These are phyloP conservation scores for Clitopilus passeckerianus DNA, from an alignment of 768 basidiomycete species.

Conservation along the genomic window DNA sequence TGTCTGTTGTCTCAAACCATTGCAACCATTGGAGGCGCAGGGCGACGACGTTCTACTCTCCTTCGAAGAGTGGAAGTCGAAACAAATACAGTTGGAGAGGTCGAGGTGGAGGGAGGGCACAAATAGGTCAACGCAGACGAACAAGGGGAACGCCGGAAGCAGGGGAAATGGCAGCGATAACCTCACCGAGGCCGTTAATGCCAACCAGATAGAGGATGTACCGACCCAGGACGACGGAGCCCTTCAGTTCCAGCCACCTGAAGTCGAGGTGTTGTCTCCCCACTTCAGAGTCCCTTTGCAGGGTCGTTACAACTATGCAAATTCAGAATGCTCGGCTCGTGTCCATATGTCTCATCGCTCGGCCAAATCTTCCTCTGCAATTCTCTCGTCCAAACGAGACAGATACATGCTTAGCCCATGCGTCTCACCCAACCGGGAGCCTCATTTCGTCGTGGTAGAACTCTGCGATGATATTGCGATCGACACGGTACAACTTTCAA, in stretches of 20 bases:
- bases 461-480: slow-evolving; percentile 97
- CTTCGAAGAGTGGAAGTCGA: slow-evolving; percentile 88
- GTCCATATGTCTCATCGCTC: slow-evolving; percentile 79
- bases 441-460: slow-evolving; percentile 87
- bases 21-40: slow-evolving; percentile 38
- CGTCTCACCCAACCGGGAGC: slow-evolving; percentile 43
- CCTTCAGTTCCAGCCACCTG: slow-evolving; percentile 15
- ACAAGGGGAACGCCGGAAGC: slow-evolving; percentile 2
- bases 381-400: slow-evolving; percentile 88
- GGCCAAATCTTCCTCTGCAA: slow-evolving; percentile 77
- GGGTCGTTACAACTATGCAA: slow-evolving; percentile 94
- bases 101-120: slow-evolving; percentile 19
- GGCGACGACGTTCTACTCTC: slow-evolving; percentile 69
- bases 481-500: slow-evolving; percentile 93
- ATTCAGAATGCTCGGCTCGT: slow-evolving; percentile 87
- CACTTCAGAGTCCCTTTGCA: slow-evolving; percentile 71
- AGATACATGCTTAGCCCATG: slow-evolving; percentile 97
- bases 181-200: slow-evolving; percentile 5
- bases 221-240: slow-evolving; percentile 13
- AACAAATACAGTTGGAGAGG: slow-evolving; percentile 40
- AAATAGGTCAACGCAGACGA: slow-evolving; percentile 11
- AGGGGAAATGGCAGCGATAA: slow-evolving; percentile 7
- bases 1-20: slow-evolving; percentile 64
- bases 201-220: slow-evolving; percentile 4
- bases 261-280: slow-evolving; percentile 35